These are phyloP conservation scores for Funneliformis mosseae DNA, from an alignment of 192 early-diverging fungal species.

Conservation along the genomic window DNA sequence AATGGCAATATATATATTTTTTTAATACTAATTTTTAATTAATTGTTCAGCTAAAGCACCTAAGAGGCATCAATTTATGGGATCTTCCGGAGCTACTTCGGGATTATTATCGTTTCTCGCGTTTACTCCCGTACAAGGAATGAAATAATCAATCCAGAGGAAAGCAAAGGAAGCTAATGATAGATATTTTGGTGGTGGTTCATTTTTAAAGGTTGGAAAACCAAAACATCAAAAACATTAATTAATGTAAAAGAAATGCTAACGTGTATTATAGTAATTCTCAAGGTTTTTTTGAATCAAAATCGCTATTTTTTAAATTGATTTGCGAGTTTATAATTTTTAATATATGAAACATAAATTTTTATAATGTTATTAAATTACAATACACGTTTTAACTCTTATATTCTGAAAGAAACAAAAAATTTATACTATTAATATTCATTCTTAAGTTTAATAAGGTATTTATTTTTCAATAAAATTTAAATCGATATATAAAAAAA, in stretches of 20 bases:
- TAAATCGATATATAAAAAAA: too few relatives aligned
- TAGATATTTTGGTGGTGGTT: conserved; percentile 75
- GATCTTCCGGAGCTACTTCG: conserved; percentile 58
- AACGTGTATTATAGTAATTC: too few relatives aligned
- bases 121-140: conserved; percentile 93
- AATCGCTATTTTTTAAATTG: too few relatives aligned
- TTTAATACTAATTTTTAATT: conserved; percentile 36
- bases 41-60: conserved; percentile 52
- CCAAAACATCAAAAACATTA: conserved; percentile 33
- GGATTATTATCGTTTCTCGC: conserved; percentile 88
- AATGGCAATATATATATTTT: conserved; percentile 4
- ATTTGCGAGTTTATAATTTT: too few relatives aligned
- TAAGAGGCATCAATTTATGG: conserved; percentile 50
- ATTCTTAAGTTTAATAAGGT: too few relatives aligned
- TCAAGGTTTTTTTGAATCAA: too few relatives aligned
- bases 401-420: too few relatives aligned
- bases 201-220: conserved; percentile 59
- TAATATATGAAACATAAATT: too few relatives aligned
- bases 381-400: too few relatives aligned
- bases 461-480: too few relatives aligned
- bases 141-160: conserved; percentile 86
- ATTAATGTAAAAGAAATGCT: neutral
- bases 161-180: conserved; percentile 67
- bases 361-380: too few relatives aligned
- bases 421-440: too few relatives aligned